These are phyloP conservation scores for Adenanthera pavonina DNA, from an alignment of 306 rosid genomes.

Conservation along the genomic window DNA sequence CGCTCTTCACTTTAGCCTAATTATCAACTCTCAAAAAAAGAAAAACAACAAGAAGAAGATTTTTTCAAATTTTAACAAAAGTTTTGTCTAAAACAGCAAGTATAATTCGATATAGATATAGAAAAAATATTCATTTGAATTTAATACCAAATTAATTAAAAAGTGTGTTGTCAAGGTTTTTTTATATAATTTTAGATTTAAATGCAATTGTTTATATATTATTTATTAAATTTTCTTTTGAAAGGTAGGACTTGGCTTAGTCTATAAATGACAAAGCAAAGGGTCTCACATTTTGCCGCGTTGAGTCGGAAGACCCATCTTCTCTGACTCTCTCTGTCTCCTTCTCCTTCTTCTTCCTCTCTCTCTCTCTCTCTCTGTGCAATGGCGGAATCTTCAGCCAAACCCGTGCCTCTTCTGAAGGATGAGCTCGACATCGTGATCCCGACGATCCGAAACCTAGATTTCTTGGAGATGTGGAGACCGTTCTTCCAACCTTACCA, in stretches of 20 bases:
- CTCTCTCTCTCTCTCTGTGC: background rate
- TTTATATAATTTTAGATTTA: too few species aligned
- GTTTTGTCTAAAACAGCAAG: background rate
- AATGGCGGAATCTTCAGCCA: conserved; percentile 55
- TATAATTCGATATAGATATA: background rate
- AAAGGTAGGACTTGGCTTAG: background rate
- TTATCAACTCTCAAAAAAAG: too few species aligned
- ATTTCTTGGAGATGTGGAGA: conserved; percentile 91
- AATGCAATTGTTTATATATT: too few species aligned
- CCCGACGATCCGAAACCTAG: conserved; percentile 89
- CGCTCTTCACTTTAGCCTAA: background rate
- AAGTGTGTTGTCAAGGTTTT: too few species aligned
- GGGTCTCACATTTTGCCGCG: conserved; percentile 12
- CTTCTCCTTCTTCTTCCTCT: background rate
- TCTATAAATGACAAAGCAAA: background rate
- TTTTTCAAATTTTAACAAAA: background rate
- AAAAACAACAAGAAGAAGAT: background rate
- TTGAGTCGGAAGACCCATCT: background rate
- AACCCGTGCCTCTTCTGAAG: conserved; percentile 59
- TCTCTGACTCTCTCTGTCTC: background rate
- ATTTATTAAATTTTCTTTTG: too few species aligned
- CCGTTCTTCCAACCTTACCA: conserved; percentile 77
- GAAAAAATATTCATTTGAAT: too few species aligned
- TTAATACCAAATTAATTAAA: too few species aligned
- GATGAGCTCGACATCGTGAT: conserved; percentile 89